phyloP scores from a whole-genome alignment of 2,329 filamentous ascomycete species.

The Macroventuria anomochaeta region DNA sequence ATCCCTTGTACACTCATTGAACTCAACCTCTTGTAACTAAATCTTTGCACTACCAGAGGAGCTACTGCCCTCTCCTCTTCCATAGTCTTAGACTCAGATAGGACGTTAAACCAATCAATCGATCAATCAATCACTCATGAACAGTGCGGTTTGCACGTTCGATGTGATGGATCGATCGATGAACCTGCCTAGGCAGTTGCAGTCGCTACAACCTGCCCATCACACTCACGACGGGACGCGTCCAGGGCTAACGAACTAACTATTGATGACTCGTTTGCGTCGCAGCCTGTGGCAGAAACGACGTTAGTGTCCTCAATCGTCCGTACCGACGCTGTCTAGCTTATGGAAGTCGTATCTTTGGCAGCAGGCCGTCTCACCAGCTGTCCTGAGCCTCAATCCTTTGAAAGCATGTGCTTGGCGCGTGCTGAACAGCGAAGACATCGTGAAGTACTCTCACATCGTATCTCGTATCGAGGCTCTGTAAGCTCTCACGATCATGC shows the following conservation, averaged over 20 bases:
- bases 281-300: constrained; percentile 18
- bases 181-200: constrained; percentile 9
- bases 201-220: constrained; percentile 13
- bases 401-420: constrained; percentile 5
- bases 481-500: not conserved
- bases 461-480: no score
- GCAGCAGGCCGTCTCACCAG: constrained; percentile 13
- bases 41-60: no score
- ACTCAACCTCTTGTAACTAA: no score
- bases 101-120: no score
- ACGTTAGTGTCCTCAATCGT: constrained; percentile 5
- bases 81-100: no score
- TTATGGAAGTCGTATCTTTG: constrained; percentile 7
- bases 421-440: constrained; percentile 1
- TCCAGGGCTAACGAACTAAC: constrained; percentile 1
- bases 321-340: constrained; percentile 10
- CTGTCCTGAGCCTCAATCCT: constrained; percentile 15
- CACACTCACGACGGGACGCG: not conserved
- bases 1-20: no score
- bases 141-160: constrained; percentile 5
- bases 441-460: not conserved
- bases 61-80: no score
- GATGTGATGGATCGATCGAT: constrained; percentile 1
- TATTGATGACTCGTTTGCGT: constrained; percentile 14
- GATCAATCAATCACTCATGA: no score